phyloP scores from a whole-genome alignment of 2,329 filamentous ascomycete species.

The Bipolaris victoriae region DNA sequence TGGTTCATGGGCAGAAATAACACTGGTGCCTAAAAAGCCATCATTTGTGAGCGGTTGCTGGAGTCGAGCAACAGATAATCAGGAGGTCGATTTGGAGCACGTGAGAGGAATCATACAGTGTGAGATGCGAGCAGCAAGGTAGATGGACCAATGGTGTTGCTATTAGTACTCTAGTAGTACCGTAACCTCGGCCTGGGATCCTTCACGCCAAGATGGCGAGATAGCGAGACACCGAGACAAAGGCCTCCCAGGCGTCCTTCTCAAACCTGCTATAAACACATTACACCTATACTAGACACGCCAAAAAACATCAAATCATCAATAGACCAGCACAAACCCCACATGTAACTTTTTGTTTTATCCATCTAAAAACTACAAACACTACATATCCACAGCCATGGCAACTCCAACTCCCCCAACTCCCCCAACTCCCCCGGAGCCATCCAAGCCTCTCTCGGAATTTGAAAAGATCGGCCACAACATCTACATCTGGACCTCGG shows the following conservation, averaged over 20 bases:
- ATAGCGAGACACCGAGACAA: not conserved
- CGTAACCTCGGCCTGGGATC: conserved; percentile 13
- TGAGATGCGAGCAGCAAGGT: not conserved
- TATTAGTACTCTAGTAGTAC: not conserved
- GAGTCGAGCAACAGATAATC: not conserved
- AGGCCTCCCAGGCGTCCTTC: not conserved
- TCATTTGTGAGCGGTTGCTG: not conserved
- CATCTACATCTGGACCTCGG: conserved; percentile 41
- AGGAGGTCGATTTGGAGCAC: not conserved
- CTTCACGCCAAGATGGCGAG: conserved; percentile 8
- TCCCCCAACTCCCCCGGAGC: conserved; percentile 1
- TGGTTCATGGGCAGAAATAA: conserved; percentile 15
- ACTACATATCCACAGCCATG: conserved; percentile 16
- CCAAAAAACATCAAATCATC: not conserved
- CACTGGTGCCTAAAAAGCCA: not conserved
- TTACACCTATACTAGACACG: not conserved
- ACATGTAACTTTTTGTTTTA: not conserved
- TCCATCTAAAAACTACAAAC: not conserved
- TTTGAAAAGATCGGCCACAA: conserved; percentile 45
- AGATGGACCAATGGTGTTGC: conserved; percentile 3
- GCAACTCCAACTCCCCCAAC: conserved; percentile 10
- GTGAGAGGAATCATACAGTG: not conserved
- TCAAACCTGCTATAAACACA: not conserved
- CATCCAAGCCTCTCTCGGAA: conserved; percentile 33
- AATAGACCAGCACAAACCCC: not conserved